A percentile compares a stretch with the other conserved stretches of the same genome.
Evolutionary conservation across 2,329 filamentous ascomycete species (phyloP).

Genomic region (Penicillium sp.): DNA sequence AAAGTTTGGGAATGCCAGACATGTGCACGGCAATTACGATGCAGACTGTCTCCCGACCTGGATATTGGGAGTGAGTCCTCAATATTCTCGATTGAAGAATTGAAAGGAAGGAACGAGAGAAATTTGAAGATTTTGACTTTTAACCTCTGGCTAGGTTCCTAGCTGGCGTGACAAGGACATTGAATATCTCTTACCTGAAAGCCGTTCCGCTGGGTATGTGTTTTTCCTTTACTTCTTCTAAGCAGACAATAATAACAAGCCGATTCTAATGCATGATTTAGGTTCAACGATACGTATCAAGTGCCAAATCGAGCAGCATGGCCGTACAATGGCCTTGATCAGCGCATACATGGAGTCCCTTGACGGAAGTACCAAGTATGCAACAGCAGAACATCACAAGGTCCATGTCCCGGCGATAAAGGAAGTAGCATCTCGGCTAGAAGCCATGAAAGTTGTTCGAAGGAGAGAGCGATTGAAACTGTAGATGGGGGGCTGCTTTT

Average conservation of each 20-base stretch:
- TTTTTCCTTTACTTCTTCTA: not conserved
- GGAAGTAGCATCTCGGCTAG: constrained; percentile 29
- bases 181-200: constrained; percentile 51
- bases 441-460: constrained; percentile 5
- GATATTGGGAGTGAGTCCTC: constrained; percentile 46
- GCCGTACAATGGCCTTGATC: constrained; percentile 52
- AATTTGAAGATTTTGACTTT: not conserved
- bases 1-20: constrained; percentile 31
- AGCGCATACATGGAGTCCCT: constrained; percentile 47
- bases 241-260: not conserved
- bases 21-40: constrained; percentile 51
- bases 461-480: constrained; percentile 8
- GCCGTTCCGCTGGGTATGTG: constrained; percentile 44
- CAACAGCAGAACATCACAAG: constrained; percentile 53
- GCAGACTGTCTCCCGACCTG: constrained; percentile 45
- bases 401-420: constrained; percentile 41
- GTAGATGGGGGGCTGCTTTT: not conserved
- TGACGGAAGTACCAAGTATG: constrained; percentile 47
- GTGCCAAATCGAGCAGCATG: constrained; percentile 43
- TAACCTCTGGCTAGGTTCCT: constrained; percentile 33
- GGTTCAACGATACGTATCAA: constrained; percentile 42
- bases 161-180: constrained; percentile 47
- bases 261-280: constrained; percentile 6
- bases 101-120: too few relatives aligned
- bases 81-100: not conserved